Conservation (phyloP, 2,329 filamentous ascomycete genomes). For the Talaromyces sp. region DNA sequence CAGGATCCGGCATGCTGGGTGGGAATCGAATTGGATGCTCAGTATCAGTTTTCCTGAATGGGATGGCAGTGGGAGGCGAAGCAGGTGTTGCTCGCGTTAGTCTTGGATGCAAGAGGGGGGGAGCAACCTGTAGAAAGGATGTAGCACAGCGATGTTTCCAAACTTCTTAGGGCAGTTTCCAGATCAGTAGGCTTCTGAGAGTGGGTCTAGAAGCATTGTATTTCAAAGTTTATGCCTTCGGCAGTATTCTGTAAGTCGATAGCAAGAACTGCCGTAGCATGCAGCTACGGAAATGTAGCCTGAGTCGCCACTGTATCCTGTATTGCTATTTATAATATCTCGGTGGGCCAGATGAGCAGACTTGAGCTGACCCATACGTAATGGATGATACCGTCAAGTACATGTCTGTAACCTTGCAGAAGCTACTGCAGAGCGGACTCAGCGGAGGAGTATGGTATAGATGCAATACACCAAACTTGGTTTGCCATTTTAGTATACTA, state of each 20-base stretch:
- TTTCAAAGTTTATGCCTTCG: not conserved
- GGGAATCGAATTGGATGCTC: not conserved
- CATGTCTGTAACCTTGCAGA: not conserved
- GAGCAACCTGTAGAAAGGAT: not conserved
- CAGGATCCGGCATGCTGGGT: not conserved
- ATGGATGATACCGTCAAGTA: not conserved
- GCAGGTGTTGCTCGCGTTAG: not conserved
- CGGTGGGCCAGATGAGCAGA: not conserved
- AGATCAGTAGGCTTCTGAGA: not conserved
- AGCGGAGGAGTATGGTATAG: not conserved
- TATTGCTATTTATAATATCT: not conserved
- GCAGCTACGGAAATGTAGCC: not conserved
- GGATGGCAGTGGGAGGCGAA: not conserved
- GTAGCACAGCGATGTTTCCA: not conserved
- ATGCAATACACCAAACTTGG: not conserved
- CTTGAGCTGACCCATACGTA: not conserved
- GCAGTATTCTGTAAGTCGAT: not conserved
- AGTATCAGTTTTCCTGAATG: not conserved
- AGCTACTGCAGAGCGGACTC: not conserved
- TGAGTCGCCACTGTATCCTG: not conserved
- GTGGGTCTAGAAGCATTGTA: not conserved
- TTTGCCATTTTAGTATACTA: conserved; percentile 2
- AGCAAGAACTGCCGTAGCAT: not conserved
- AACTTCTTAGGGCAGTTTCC: not conserved
- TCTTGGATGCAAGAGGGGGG: not conserved